Evolutionary conservation across 139 green algal species (phyloP).

Genomic region (Tetraselmis striata): DNA sequence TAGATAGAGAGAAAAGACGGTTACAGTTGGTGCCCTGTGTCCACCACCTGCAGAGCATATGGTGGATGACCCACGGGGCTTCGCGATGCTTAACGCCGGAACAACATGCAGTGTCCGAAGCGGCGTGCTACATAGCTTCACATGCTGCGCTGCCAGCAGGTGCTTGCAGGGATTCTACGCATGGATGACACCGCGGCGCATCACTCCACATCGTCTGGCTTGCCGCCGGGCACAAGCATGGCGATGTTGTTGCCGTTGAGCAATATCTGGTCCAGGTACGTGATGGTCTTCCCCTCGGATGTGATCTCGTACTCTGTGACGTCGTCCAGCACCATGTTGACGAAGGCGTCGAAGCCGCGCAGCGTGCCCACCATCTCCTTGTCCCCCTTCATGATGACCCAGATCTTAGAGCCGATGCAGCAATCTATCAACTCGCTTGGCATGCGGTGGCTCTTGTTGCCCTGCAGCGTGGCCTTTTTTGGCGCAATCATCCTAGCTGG

Average conservation of each 20-base stretch:
- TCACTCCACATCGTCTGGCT: slow-evolving; percentile 37
- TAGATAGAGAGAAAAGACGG: no score
- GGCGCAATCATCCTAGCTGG: slow-evolving; percentile 36
- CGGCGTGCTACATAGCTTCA: no score
- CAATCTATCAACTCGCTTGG: slow-evolving; percentile 88
- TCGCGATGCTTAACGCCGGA: no score
- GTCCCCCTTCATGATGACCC: slow-evolving; percentile 90
- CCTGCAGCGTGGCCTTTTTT: slow-evolving; percentile 43
- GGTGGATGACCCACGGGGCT: no score
- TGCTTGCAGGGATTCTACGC: no score
- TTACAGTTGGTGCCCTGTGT: no score
- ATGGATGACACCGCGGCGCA: no score
- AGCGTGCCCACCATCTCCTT: slow-evolving; percentile 91
- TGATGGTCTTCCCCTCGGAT: slow-evolving; percentile 66
- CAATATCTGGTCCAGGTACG: slow-evolving; percentile 89
- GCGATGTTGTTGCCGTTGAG: slow-evolving; percentile 99
- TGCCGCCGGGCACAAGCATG: slow-evolving; percentile 79
- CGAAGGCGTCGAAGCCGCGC: slow-evolving; percentile 94
- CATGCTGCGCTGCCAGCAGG: no score
- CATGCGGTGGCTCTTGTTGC: slow-evolving; percentile 79
- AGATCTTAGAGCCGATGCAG: slow-evolving; percentile 92
- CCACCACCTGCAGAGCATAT: no score
- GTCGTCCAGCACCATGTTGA: slow-evolving; percentile 99
- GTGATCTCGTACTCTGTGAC: slow-evolving; percentile 90
- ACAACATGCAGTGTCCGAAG: no score